A percentile compares a stretch with the other conserved stretches of the same genome.
These are phyloP conservation scores for Emericellopsis atlantica DNA, from an alignment of 2,329 filamentous ascomycete genomes.

Conservation along the genomic window DNA sequence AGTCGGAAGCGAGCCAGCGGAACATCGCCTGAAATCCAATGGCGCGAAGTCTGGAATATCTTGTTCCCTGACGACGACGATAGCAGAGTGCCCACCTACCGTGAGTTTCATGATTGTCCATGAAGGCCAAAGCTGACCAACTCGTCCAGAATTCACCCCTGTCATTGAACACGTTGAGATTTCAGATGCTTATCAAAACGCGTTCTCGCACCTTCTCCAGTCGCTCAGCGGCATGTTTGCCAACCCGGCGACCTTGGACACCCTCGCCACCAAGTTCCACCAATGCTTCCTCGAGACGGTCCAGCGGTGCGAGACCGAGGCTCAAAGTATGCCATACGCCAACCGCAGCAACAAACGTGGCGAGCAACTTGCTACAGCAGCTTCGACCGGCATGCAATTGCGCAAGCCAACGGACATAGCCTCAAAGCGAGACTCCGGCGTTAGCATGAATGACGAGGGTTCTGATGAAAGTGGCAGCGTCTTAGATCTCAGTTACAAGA, in stretches of 20 bases:
- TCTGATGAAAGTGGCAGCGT: constrained; percentile 23
- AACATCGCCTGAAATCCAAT: constrained; percentile 22
- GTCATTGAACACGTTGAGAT: constrained; percentile 29
- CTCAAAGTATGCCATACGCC: constrained; percentile 23
- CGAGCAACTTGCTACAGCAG: constrained; percentile 1
- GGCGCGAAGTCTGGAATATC: constrained; percentile 28
- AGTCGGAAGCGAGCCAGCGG: constrained; percentile 25
- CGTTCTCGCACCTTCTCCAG: constrained; percentile 17
- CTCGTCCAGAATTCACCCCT: constrained; percentile 20
- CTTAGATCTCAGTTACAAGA: constrained; percentile 11
- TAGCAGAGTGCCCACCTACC: constrained; percentile 13
- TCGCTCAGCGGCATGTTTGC: constrained; percentile 23
- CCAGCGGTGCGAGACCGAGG: constrained; percentile 19
- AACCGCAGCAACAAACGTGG: constrained; percentile 26
- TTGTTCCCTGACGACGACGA: constrained; percentile 27
- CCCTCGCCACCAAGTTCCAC: constrained; percentile 23
- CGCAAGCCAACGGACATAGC: constrained; percentile 11
- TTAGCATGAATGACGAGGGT: constrained; percentile 21
- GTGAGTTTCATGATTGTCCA: constrained; percentile 8
- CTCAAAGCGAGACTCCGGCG: constrained; percentile 17
- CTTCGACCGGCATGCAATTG: constrained; percentile 3
- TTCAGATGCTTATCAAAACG: constrained; percentile 16
- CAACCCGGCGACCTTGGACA: constrained; percentile 22
- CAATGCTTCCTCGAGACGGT: constrained; percentile 26
- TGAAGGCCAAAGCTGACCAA: constrained; percentile 4